Evolutionary conservation across 768 basidiomycete genomes (phyloP).

Genomic region (Kwoniella shandongensis): DNA sequence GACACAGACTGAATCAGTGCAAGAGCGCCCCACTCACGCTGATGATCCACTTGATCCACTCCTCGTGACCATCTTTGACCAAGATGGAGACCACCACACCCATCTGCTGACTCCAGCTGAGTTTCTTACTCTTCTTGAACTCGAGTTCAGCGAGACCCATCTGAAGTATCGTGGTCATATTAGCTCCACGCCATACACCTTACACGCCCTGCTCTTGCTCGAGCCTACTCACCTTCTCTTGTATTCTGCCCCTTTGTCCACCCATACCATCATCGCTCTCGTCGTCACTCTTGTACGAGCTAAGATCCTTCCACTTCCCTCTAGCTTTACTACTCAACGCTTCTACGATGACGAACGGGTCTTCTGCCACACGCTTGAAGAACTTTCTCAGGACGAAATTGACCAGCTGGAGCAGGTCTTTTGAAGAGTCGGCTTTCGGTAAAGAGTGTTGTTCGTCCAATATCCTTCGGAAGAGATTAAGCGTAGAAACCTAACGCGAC

Average conservation of each 20-base stretch:
- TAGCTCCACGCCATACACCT: neutral
- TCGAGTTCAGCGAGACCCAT: constrained; percentile 62
- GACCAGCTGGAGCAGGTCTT: constrained; percentile 80
- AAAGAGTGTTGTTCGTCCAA: constrained; percentile 71
- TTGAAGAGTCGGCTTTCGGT: constrained; percentile 73
- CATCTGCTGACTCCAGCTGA: constrained; percentile 84
- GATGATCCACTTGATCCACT: constrained; percentile 75
- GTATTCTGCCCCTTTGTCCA: constrained; percentile 42
- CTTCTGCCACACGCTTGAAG: constrained; percentile 84
- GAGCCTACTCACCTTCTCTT: constrained; percentile 35
- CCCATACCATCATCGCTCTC: constrained; percentile 43
- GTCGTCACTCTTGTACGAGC: constrained; percentile 42
- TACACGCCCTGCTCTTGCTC: neutral
- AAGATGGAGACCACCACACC: constrained; percentile 79
- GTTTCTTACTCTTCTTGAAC: constrained; percentile 71
- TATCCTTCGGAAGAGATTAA: constrained; percentile 83
- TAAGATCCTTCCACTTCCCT: constrained; percentile 40
- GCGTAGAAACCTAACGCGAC: constrained; percentile 78
- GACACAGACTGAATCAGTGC: neutral
- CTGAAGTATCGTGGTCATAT: constrained; percentile 1
- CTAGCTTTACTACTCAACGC: constrained; percentile 57
- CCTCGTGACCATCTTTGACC: constrained; percentile 64
- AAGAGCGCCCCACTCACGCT: constrained; percentile 60
- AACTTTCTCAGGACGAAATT: constrained; percentile 85
- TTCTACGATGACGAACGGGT: constrained; percentile 85